Evolutionary conservation across 768 basidiomycete genomes (phyloP), one percentile per base, ranked within the genome.

Genomic region (Pleurotus cornucopiae): DNA sequence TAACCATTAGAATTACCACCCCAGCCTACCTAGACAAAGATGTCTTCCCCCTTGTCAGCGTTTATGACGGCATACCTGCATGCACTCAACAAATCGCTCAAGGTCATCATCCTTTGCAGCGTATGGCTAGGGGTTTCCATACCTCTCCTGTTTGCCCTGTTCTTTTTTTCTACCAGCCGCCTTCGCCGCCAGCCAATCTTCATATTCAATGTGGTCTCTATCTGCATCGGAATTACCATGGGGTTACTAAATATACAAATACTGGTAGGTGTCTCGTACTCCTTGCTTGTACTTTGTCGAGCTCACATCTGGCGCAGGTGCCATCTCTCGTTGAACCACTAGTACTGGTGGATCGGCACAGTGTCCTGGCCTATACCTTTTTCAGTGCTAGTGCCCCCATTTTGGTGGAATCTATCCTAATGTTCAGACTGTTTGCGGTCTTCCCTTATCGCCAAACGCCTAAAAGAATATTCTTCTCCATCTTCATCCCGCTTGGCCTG

Each of bases 321-420:
- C 54, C 16, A 14, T 18, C 52, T 16, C 21, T 57, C 26, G 23
- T 26, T 49, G 21, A 47, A 13, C 57, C 61, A 14, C n/a, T 43
- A 4, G 51, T 7, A 26, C 53, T 54, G 0, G 45, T 53, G 11
- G 46, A 45, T 14, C 45, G 21, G 30, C 16, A 41, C 9, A 46
- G 59, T 13, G 25, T 47, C 23, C 21, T 63, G 34, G 41, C 56
- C 9, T 58, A 49, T 45, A 57, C 54, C 5, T 13, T 49, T 12
- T 18, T 67, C 14, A 20, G 49, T 38, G 3, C 53, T 25, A 52
- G 55, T 38, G 51, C 57, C 2, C 64, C 65, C 6, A 34, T 66
- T 23, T 37, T 66, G 34, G 65, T 63, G 51, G 66, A 67, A 40
- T 66, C 59, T n/a, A 62, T 67, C 47, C 57, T 67, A 14, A 30